Percentiles rank a stretch among this genome's conserved stretches.
Conservation (phyloP, 179 eudicot genomes). For the Pouteria campechiana region DNA sequence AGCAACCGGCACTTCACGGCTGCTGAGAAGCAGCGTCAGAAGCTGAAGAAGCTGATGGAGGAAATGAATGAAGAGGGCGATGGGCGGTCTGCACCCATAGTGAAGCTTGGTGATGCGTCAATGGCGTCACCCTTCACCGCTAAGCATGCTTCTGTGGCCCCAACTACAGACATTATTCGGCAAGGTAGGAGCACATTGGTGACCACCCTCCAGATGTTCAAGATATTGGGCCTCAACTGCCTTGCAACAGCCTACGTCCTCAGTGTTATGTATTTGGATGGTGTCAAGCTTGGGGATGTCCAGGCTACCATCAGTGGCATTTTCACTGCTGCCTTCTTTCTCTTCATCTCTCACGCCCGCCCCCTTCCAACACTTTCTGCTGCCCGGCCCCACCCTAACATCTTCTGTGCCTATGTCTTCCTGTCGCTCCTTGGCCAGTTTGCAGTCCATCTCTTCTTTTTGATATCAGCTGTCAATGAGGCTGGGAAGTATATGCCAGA, state of each 20-base stretch:
- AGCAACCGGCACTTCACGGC: conserved; percentile 53
- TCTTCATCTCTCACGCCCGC: conserved; percentile 90
- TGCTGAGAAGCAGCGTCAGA: conserved; percentile 65
- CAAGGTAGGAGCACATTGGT: conserved; percentile 96
- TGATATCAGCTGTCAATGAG: conserved; percentile 72
- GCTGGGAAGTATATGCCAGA: conserved; percentile 98
- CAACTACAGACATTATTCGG: conserved; percentile 72
- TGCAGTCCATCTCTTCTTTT: conserved; percentile 56
- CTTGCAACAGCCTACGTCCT: conserved; percentile 94
- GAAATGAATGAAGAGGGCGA: conserved; percentile 85
- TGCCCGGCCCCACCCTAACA: conserved; percentile 77
- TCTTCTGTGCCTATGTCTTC: conserved; percentile 68
- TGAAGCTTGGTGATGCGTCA: conserved; percentile 92
- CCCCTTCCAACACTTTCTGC: conserved; percentile 69
- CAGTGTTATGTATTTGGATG: conserved; percentile 90
- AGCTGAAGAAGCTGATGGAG: conserved; percentile 72
- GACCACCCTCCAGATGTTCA: conserved; percentile 95
- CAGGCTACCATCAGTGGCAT: conserved; percentile 94
- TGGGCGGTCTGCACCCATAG: conserved; percentile 78
- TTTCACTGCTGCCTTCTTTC: conserved; percentile 87
- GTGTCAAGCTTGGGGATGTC: conserved; percentile 84
- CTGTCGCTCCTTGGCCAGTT: conserved; percentile 84
- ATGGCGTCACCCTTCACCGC: conserved; percentile 99
- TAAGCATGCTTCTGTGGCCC: conserved; percentile 87
- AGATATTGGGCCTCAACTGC: conserved; percentile 92